Evolutionary conservation across 2,329 filamentous ascomycete species (phyloP).

Genomic region (Apiospora aurea): DNA sequence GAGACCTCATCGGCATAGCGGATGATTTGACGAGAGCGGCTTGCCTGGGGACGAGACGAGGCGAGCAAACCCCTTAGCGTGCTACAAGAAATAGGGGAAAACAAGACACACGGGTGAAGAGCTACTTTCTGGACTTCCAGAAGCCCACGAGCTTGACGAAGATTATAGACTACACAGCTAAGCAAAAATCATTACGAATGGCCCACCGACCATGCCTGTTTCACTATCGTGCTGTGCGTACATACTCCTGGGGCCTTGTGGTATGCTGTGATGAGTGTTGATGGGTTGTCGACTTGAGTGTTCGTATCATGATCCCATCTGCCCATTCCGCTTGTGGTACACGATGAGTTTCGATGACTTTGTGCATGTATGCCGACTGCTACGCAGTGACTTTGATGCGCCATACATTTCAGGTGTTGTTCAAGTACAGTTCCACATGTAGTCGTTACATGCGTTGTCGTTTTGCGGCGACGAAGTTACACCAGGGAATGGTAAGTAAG

Average conservation of each 20-base stretch:
- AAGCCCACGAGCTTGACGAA: neutral
- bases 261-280: no score
- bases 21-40: neutral
- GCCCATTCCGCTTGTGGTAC: no score
- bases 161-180: slow-evolving; percentile 15
- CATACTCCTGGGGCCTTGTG: neutral
- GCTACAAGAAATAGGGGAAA: neutral
- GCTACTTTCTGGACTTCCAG: neutral
- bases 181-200: slow-evolving; percentile 9
- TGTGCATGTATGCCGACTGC: no score
- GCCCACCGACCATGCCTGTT: neutral
- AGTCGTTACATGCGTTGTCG: no score
- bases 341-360: no score
- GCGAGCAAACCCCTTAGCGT: neutral
- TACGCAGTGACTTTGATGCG: no score
- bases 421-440: no score
- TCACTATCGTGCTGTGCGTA: neutral
- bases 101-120: neutral
- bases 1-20: neutral
- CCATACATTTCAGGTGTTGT: no score
- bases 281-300: no score
- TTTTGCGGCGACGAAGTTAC: no score
- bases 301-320: no score
- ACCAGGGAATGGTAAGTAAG: no score
- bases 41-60: neutral